Evolutionary conservation across 805 yeast species (phyloP).

Genomic region (Suhomyces prunicola): DNA sequence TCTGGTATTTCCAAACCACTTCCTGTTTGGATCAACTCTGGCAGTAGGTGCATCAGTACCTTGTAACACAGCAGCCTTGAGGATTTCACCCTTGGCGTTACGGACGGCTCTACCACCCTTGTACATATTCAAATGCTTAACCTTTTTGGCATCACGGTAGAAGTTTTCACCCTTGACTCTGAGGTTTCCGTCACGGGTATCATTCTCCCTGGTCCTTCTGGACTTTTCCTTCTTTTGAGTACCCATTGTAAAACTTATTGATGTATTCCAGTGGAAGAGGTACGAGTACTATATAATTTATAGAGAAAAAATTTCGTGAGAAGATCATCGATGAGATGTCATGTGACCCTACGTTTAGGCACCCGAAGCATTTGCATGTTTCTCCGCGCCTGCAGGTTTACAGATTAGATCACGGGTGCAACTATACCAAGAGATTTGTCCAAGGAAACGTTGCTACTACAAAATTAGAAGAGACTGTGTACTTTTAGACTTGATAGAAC

Average conservation of each 20-base stretch:
- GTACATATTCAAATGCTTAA: conserved; percentile 87
- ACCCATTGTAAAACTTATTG: conserved; percentile 59
- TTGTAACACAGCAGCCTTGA: conserved; percentile 85
- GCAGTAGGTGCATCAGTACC: conserved; percentile 86
- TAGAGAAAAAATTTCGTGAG: conserved; percentile 4
- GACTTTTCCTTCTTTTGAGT: conserved; percentile 87
- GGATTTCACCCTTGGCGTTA: conserved; percentile 82
- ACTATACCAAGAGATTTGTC: not conserved
- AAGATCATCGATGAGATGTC: conserved; percentile 2
- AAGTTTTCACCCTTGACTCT: conserved; percentile 96
- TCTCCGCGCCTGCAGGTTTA: not conserved
- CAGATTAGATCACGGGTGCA: conserved; percentile 1
- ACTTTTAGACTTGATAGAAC: not conserved
- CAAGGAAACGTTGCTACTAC: not conserved
- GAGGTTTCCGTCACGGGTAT: conserved; percentile 81
- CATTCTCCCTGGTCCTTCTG: conserved; percentile 81
- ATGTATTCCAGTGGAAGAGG: conserved; percentile 2
- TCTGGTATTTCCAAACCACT: conserved; percentile 97
- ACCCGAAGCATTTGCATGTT: not conserved
- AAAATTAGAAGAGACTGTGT: not conserved
- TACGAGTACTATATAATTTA: not conserved
- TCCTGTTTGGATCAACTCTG: conserved; percentile 90
- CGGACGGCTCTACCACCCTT: conserved; percentile 85
- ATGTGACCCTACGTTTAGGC: not conserved
- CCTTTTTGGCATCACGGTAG: conserved; percentile 90